Evolutionary conservation across 2,329 filamentous ascomycete species (phyloP).

Genomic region (Fusarium graminum): DNA sequence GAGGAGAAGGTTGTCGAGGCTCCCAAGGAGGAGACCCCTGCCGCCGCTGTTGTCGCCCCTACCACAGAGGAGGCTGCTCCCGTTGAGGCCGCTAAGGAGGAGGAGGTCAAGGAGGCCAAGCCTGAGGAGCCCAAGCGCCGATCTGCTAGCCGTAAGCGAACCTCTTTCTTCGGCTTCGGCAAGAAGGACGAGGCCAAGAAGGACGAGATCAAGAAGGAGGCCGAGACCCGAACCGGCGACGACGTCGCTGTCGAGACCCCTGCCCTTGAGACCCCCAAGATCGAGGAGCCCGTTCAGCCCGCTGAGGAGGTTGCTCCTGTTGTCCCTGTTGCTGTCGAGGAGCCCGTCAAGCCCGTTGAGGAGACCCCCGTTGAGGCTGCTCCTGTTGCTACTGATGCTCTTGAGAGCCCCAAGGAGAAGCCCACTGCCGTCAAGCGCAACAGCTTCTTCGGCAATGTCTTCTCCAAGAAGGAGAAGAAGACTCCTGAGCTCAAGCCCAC

Average conservation of each 20-base stretch:
- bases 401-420: constrained; percentile 62
- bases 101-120: constrained; percentile 60
- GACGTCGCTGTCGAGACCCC: constrained; percentile 51
- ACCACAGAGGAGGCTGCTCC: constrained; percentile 45
- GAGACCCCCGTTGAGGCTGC: constrained; percentile 54
- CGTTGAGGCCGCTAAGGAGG: constrained; percentile 54
- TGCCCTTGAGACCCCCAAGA: constrained; percentile 57
- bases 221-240: constrained; percentile 56
- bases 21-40: constrained; percentile 52
- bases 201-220: constrained; percentile 63
- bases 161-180: constrained; percentile 73
- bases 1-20: constrained; percentile 57
- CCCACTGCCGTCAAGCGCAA: constrained; percentile 62
- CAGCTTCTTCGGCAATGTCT: constrained; percentile 67
- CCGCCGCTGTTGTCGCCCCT: constrained; percentile 47
- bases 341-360: constrained; percentile 51
- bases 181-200: constrained; percentile 65
- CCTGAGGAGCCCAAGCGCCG: constrained; percentile 72
- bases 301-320: constrained; percentile 54
- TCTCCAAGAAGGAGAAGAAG: constrained; percentile 72
- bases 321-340: constrained; percentile 58
- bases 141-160: constrained; percentile 74
- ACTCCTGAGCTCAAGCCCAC: constrained; percentile 63
- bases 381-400: constrained; percentile 50
- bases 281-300: constrained; percentile 67